Percentiles rank a stretch among this genome's conserved stretches.
phyloP scores from a whole-genome alignment of 306 rosid species.

The Corylus avellana region DNA sequence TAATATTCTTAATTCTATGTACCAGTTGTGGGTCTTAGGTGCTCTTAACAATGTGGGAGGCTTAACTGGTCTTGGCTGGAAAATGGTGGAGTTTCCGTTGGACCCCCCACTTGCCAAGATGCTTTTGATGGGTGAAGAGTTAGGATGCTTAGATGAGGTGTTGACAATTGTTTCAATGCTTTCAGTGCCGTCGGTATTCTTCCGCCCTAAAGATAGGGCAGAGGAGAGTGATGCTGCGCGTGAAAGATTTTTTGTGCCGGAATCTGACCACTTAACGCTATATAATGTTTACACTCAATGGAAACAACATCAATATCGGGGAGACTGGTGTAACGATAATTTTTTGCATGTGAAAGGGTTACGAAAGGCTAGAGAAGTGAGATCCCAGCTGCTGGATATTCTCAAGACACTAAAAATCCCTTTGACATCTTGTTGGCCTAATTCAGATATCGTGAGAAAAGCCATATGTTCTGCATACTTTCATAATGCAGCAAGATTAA shows the following conservation, averaged over 20 bases:
- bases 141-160: constrained; percentile 85
- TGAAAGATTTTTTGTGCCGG: constrained; percentile 85
- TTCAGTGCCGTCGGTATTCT: constrained; percentile 96
- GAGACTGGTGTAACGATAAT: constrained; percentile 98
- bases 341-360: constrained; percentile 90
- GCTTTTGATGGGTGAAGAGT: constrained; percentile 86
- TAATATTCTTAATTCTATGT: constrained; percentile 95
- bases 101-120: constrained; percentile 98
- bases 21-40: constrained; percentile 97
- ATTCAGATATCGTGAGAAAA: constrained; percentile 84
- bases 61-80: constrained; percentile 93
- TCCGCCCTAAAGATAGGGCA: constrained; percentile 89
- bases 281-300: constrained; percentile 94
- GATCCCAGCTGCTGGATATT: constrained; percentile 90
- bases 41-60: constrained; percentile 94
- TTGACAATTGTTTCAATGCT: constrained; percentile 96
- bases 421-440: constrained; percentile 69
- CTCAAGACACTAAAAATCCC: constrained; percentile 85
- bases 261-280: constrained; percentile 87
- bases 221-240: constrained; percentile 99
- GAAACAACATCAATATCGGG: constrained; percentile 94
- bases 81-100: constrained; percentile 97
- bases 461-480: constrained; percentile 96
- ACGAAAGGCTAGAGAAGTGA: constrained; percentile 89
- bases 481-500: constrained; percentile 87